Percentiles rank a stretch among this genome's conserved stretches.
Conservation (phyloP, 352 stramenopile genomes). For the Aphanomyces astaci region DNA sequence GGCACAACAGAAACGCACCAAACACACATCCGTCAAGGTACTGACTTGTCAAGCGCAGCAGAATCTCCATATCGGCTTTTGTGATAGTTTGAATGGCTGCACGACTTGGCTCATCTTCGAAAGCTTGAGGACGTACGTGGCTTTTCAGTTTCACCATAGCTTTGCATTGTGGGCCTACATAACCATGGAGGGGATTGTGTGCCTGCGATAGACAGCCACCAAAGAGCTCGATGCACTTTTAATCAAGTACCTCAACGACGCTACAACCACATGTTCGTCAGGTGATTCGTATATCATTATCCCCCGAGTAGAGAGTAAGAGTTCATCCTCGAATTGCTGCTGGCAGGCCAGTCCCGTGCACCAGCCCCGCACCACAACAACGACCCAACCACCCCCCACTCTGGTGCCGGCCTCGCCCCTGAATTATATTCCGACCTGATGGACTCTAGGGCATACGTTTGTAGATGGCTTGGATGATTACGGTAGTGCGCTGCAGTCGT, state of each 20-base stretch:
- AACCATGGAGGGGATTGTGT: background rate
- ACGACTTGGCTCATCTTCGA: constrained; percentile 52
- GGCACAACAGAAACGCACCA: constrained; percentile 45
- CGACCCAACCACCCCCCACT: no score
- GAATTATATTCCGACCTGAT: background rate
- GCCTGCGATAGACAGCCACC: constrained; percentile 32
- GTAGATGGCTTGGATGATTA: background rate
- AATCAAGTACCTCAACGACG: constrained; percentile 58
- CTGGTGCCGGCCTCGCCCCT: no score
- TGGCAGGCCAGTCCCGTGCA: constrained; percentile 2
- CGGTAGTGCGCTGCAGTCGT: background rate
- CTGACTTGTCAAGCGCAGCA: background rate
- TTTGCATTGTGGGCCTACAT: no score
- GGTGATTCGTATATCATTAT: no score
- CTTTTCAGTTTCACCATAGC: background rate
- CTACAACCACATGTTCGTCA: constrained; percentile 25
- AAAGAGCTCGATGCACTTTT: constrained; percentile 61
- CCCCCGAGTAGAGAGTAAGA: no score
- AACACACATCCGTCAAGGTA: constrained; percentile 55
- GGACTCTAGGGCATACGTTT: background rate
- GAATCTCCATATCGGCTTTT: background rate
- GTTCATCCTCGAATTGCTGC: constrained; percentile 2
- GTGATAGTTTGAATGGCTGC: constrained; percentile 39
- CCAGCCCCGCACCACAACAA: constrained; percentile 27
- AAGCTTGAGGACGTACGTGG: constrained; percentile 38